Conservation (phyloP, 179 eudicot species). For the Nepenthes alata region DNA sequence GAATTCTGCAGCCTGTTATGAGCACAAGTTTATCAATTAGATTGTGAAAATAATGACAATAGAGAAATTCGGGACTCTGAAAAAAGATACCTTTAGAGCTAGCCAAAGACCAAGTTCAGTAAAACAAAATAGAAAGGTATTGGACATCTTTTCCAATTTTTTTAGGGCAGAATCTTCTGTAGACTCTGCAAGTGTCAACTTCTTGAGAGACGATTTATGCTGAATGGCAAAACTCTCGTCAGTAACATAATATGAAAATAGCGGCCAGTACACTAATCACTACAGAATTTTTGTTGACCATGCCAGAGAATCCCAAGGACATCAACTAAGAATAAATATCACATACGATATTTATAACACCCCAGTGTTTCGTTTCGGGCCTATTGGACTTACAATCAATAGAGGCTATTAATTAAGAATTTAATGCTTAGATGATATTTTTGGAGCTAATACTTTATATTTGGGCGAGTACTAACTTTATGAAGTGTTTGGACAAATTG, state of each 20-base stretch:
- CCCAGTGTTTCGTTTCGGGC: too few species aligned
- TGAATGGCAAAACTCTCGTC: slow-evolving; percentile 15
- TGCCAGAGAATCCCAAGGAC: too few species aligned
- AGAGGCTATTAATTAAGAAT: too few species aligned
- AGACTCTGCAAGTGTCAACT: slow-evolving; percentile 16
- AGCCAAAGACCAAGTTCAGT: slow-evolving; percentile 82
- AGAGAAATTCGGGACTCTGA: slow-evolving; percentile 3
- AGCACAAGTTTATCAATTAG: slow-evolving; percentile 6
- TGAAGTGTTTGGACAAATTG: too few species aligned
- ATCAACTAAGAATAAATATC: too few species aligned
- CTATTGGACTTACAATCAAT: too few species aligned
- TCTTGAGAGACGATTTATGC: slow-evolving; percentile 28
- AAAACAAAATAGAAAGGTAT: slow-evolving; percentile 50
- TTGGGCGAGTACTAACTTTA: too few species aligned
- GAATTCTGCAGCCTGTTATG: slow-evolving; percentile 60
- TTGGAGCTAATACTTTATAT: too few species aligned
- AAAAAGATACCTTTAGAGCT: slow-evolving; percentile 48
- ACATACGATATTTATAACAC: too few species aligned
- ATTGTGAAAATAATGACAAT: neutral
- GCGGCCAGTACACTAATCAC: too few species aligned
- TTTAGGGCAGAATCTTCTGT: slow-evolving; percentile 23
- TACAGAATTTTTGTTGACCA: too few species aligned
- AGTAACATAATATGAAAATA: neutral
- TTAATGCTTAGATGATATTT: too few species aligned
- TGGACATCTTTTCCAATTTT: slow-evolving; percentile 36